Percentiles rank a stretch among this genome's conserved stretches.
These are phyloP conservation scores for Aristolochia californica DNA, from an alignment of 164 flowering plant genomes.

Conservation along the genomic window DNA sequence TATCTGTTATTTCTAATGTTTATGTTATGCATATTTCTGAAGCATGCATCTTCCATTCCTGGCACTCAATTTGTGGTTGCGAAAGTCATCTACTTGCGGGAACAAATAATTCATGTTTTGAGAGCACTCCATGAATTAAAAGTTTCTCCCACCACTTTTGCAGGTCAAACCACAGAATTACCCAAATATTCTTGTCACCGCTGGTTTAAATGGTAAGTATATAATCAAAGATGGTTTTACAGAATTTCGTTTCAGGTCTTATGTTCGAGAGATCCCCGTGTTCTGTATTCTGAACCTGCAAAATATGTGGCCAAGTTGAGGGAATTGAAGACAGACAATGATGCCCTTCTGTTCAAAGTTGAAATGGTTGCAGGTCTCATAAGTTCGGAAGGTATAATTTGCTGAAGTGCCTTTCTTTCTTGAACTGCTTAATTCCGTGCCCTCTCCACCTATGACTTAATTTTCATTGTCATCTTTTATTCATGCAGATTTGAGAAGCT, in stretches of 20 bases:
- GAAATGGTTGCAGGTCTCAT: constrained; percentile 15
- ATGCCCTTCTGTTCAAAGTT: constrained; percentile 42
- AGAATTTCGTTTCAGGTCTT: neutral
- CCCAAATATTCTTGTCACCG: constrained; percentile 76
- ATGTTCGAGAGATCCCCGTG: constrained; percentile 64
- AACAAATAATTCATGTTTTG: too few species aligned
- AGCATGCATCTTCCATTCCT: too few species aligned
- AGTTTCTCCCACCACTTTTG: neutral
- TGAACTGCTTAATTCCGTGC: too few species aligned
- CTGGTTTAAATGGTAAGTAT: constrained; percentile 70
- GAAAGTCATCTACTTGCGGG: too few species aligned
- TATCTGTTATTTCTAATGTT: too few species aligned
- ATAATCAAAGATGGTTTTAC: neutral
- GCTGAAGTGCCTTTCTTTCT: neutral
- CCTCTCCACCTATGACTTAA: too few species aligned
- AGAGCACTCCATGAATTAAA: too few species aligned
- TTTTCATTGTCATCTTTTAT: too few species aligned
- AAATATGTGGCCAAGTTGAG: constrained; percentile 90
- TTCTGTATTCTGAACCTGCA: constrained; percentile 89
- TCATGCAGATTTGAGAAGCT: constrained; percentile 14
- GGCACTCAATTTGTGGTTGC: too few species aligned
- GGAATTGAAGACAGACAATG: constrained; percentile 64
- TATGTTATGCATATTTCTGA: too few species aligned
- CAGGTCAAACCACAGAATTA: constrained; percentile 76
- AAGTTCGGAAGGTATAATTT: constrained; percentile 15